Evolutionary conservation across 2,329 filamentous ascomycete species (phyloP).

Genomic region (Dendryphion nanum): DNA sequence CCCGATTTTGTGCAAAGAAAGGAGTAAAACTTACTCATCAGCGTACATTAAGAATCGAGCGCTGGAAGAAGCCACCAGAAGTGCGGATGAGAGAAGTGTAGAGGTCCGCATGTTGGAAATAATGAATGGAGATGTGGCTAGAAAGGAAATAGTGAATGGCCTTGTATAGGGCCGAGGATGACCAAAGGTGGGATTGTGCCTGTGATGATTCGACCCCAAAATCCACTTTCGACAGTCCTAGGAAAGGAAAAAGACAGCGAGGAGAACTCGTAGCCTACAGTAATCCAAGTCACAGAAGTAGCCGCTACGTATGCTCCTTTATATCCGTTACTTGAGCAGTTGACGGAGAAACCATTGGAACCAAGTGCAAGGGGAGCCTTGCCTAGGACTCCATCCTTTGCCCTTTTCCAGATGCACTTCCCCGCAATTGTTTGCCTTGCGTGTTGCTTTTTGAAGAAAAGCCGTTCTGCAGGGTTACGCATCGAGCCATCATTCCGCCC

Average conservation of each 20-base stretch:
- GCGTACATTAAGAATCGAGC: conserved; percentile 33
- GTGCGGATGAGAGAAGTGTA: conserved; percentile 11
- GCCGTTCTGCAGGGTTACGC: conserved; percentile 3
- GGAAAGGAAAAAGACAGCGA: too few relatives aligned
- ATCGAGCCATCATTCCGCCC: conserved; percentile 6
- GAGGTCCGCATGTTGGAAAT: conserved; percentile 18
- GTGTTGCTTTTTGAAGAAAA: conserved; percentile 3
- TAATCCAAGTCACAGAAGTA: neutral
- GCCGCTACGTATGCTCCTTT: neutral
- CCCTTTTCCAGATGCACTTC: neutral
- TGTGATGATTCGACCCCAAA: neutral
- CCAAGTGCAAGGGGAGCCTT: neutral
- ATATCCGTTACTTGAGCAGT: neutral
- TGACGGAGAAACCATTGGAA: neutral
- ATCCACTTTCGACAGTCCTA: too few relatives aligned
- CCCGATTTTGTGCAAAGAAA: too few relatives aligned
- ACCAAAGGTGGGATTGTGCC: neutral
- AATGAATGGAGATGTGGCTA: neutral
- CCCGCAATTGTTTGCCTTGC: conserved; percentile 6
- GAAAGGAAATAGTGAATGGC: neutral
- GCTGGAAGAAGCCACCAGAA: conserved; percentile 13
- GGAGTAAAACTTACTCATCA: conserved; percentile 34
- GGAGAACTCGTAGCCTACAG: neutral
- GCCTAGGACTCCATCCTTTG: neutral
- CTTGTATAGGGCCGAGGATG: neutral